Percentiles rank a stretch among this genome's conserved stretches.
phyloP scores from a whole-genome alignment of 2,329 filamentous ascomycete species.

The Diplodia scrobiculata region DNA sequence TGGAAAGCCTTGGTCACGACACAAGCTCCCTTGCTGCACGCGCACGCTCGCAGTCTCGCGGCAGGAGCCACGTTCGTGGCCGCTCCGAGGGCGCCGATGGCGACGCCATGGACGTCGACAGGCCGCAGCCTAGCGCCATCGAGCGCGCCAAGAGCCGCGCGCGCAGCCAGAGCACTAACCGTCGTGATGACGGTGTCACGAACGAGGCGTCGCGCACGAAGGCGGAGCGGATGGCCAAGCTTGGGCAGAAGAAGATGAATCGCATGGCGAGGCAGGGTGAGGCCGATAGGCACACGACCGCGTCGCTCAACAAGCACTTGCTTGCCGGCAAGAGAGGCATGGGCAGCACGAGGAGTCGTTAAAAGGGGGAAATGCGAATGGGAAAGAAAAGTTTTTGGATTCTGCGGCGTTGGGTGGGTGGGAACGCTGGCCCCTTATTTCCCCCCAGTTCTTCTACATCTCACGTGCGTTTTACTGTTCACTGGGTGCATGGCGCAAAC shows the following conservation, averaged over 20 bases:
- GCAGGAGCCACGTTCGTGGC: conserved; percentile 68
- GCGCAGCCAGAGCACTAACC: conserved; percentile 66
- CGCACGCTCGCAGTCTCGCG: conserved; percentile 70
- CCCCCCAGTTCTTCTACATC: background rate
- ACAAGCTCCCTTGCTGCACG: conserved; percentile 72
- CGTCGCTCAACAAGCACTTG: conserved; percentile 85
- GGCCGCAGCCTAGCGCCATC: conserved; percentile 37
- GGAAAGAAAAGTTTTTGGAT: conserved; percentile 11
- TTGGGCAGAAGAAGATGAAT: conserved; percentile 98
- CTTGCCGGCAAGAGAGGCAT: conserved; percentile 90
- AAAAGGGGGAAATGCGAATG: conserved; percentile 20
- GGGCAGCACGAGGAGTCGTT: conserved; percentile 73
- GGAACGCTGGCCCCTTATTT: conserved; percentile 5
- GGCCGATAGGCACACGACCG: conserved; percentile 85
- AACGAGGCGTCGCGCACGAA: conserved; percentile 68
- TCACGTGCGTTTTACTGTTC: background rate
- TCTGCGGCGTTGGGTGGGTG: conserved; percentile 15
- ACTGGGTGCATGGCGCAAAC: conserved; percentile 15
- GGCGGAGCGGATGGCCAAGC: conserved; percentile 82
- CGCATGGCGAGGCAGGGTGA: conserved; percentile 96
- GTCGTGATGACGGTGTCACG: conserved; percentile 75
- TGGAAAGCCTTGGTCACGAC: conserved; percentile 84
- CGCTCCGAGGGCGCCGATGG: conserved; percentile 54
- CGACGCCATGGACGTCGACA: conserved; percentile 71
- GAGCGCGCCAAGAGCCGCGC: conserved; percentile 71